Percentiles rank a stretch among this genome's conserved stretches.
These are phyloP conservation scores for Arachis monticola DNA, from an alignment of 331 rosid species.

Conservation along the genomic window DNA sequence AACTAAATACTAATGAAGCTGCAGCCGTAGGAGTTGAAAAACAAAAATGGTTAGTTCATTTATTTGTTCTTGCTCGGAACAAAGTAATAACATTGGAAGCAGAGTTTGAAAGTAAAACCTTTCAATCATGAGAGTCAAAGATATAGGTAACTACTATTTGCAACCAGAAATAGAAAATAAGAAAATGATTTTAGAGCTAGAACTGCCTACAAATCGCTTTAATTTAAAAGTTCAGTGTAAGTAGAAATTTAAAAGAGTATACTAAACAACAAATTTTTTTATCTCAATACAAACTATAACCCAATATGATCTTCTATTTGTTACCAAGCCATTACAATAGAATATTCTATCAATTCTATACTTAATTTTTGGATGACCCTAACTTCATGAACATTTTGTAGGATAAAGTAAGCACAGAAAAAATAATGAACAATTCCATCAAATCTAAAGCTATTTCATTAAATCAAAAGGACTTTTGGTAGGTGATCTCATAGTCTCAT, in stretches of 20 bases:
- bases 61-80: too few species aligned
- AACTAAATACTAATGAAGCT: too few species aligned
- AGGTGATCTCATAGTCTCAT: conserved; percentile 37
- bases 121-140: too few species aligned
- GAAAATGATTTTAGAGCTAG: conserved; percentile 32
- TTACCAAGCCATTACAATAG: conserved; percentile 34
- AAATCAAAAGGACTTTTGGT: conserved; percentile 24
- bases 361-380: conserved; percentile 27
- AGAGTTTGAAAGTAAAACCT: too few species aligned
- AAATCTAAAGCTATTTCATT: conserved; percentile 28
- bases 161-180: too few species aligned
- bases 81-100: too few species aligned
- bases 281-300: conserved; percentile 20
- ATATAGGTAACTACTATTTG: too few species aligned
- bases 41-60: too few species aligned
- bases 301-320: conserved; percentile 24
- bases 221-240: conserved; percentile 11
- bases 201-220: conserved; percentile 35
- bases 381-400: conserved; percentile 22
- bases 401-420: conserved; percentile 26
- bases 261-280: conserved; percentile 14
- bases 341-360: conserved; percentile 17
- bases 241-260: conserved; percentile 25
- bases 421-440: background rate
- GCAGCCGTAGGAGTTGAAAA: too few species aligned